Conservation (phyloP, 2,329 filamentous ascomycete genomes). For the Chaetomium olivaceum region DNA sequence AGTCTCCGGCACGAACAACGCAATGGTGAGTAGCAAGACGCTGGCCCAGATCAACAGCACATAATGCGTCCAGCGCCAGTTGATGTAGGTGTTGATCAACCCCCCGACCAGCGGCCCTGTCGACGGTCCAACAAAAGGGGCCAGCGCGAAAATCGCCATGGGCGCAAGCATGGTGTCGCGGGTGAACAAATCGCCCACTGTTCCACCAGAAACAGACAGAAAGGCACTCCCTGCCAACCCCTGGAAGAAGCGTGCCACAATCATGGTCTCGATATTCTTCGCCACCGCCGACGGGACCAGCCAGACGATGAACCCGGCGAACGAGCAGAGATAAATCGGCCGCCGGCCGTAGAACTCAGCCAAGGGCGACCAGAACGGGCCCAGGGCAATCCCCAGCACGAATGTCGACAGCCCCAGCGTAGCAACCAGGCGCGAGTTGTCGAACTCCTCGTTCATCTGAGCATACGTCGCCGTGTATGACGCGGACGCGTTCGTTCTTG, state of each 20-base stretch:
- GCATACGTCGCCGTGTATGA: constrained; percentile 82
- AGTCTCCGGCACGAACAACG: constrained; percentile 80
- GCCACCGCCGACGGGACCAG: constrained; percentile 79
- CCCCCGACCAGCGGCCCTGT: constrained; percentile 67
- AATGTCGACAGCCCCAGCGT: constrained; percentile 81
- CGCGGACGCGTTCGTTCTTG: constrained; percentile 79
- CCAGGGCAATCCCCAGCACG: constrained; percentile 70
- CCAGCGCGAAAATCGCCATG: constrained; percentile 77
- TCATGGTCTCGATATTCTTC: constrained; percentile 76
- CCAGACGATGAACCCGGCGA: constrained; percentile 74
- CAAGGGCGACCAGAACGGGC: constrained; percentile 64
- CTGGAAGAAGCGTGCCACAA: constrained; percentile 75
- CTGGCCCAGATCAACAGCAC: constrained; percentile 79
- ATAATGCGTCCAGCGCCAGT: constrained; percentile 85
- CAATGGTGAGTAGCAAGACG: constrained; percentile 62
- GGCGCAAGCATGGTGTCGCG: constrained; percentile 70
- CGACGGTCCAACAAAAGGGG: constrained; percentile 63
- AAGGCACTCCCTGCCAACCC: constrained; percentile 71
- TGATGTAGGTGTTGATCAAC: constrained; percentile 75
- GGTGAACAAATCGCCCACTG: constrained; percentile 77
- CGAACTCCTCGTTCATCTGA: constrained; percentile 75
- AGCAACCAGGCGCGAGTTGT: constrained; percentile 68
- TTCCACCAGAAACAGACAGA: constrained; percentile 76
- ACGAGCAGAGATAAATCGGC: constrained; percentile 76
- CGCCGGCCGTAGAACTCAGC: constrained; percentile 81